Percentiles rank a stretch among this genome's conserved stretches.
phyloP scores from a whole-genome alignment of 148 eudicot genomes.

The Heliosperma pusillum region DNA sequence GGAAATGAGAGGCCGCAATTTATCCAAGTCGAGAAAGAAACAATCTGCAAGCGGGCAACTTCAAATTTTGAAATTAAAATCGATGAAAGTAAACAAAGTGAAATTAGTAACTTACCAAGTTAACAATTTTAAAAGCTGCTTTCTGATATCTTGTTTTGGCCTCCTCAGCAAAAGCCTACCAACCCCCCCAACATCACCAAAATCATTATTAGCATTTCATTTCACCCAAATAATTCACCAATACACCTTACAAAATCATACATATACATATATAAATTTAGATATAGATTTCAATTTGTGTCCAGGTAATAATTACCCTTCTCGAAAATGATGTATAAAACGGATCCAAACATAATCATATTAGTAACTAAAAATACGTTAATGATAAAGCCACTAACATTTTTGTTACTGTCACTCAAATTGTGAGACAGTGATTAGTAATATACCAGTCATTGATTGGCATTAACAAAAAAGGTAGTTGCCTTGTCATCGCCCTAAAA shows the following conservation, averaged over 20 bases:
- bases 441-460: too few species aligned
- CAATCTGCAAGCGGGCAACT: background rate
- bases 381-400: too few species aligned
- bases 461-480: too few species aligned
- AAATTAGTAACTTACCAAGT: conserved; percentile 54
- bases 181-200: conserved; percentile 30
- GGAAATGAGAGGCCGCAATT: background rate
- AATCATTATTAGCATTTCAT: conserved; percentile 7
- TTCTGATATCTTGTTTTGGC: conserved; percentile 88
- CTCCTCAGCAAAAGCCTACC: conserved; percentile 83
- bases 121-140: conserved; percentile 71
- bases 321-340: too few species aligned
- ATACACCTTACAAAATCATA: background rate
- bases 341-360: too few species aligned
- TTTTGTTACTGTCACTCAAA: too few species aligned
- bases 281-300: background rate
- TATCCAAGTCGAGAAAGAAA: background rate
- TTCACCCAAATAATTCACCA: background rate
- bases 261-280: background rate
- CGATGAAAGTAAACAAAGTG: background rate
- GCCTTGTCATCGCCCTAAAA: too few species aligned
- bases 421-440: too few species aligned
- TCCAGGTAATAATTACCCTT: too few species aligned
- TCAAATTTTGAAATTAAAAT: background rate
- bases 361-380: too few species aligned